Conservation (phyloP, 164 flowering plant genomes). For the Vitis labrusca region DNA sequence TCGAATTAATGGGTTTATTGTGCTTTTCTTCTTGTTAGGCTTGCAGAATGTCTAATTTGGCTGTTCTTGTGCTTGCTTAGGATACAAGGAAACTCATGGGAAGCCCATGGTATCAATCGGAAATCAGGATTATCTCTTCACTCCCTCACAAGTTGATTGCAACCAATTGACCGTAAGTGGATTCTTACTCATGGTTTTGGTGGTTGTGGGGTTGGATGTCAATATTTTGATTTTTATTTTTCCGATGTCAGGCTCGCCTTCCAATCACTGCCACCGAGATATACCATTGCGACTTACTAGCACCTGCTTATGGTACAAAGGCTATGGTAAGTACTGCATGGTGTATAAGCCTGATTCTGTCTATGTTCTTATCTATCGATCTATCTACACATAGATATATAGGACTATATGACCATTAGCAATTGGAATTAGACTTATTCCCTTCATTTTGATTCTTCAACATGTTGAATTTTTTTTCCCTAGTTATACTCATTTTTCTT, state of each 20-base stretch:
- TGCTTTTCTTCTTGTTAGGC: background rate
- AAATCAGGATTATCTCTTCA: slow-evolving; percentile 20
- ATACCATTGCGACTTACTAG: slow-evolving; percentile 18
- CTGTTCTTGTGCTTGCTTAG: slow-evolving; percentile 14
- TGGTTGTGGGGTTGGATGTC: background rate
- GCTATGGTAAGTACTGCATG: slow-evolving; percentile 17
- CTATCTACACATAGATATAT: no score
- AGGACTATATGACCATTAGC: no score
- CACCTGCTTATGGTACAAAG: slow-evolving; percentile 21
- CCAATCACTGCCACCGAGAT: slow-evolving; percentile 28
- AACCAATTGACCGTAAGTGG: slow-evolving; percentile 22
- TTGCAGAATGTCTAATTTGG: background rate
- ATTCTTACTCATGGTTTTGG: background rate
- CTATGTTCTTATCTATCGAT: background rate
- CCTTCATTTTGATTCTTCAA: no score
- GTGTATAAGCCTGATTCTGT: background rate
- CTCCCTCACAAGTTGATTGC: slow-evolving; percentile 20
- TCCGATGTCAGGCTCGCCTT: slow-evolving; percentile 17
- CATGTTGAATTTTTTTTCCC: no score
- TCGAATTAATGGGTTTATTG: background rate
- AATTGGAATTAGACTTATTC: no score
- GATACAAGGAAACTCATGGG: slow-evolving; percentile 8
- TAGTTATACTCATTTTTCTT: no score
- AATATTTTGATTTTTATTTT: background rate
- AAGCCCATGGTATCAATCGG: slow-evolving; percentile 18